phyloP scores from a whole-genome alignment of 2,329 filamentous ascomycete genomes.

The Pleomassaria siparia region DNA sequence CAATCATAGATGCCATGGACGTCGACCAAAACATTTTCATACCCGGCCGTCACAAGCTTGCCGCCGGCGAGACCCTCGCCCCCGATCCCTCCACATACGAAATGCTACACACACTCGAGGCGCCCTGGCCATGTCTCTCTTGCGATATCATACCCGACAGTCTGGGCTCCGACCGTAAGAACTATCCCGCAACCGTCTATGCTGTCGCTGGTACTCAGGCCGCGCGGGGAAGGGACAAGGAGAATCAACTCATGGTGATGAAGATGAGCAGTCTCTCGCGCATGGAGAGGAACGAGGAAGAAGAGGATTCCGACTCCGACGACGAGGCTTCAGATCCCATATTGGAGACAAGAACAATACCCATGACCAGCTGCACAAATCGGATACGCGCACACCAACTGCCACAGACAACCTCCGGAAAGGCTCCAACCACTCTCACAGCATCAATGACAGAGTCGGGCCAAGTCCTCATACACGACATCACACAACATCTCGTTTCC shows the following conservation, averaged over 20 bases:
- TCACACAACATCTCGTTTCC: slow-evolving; percentile 82
- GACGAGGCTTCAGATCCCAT: slow-evolving; percentile 81
- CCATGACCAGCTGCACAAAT: slow-evolving; percentile 85
- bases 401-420: slow-evolving; percentile 68
- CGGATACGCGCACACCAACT: slow-evolving; percentile 86
- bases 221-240: slow-evolving; percentile 69
- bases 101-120: slow-evolving; percentile 93
- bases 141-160: slow-evolving; percentile 88
- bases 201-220: slow-evolving; percentile 94
- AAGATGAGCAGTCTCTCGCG: slow-evolving; percentile 90
- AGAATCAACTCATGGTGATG: slow-evolving; percentile 94
- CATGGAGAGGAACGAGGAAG: slow-evolving; percentile 76
- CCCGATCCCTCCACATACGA: slow-evolving; percentile 95
- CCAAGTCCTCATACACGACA: slow-evolving; percentile 89
- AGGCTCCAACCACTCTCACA: slow-evolving; percentile 77
- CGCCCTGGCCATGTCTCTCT: slow-evolving; percentile 94
- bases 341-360: slow-evolving; percentile 88
- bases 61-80: slow-evolving; percentile 84
- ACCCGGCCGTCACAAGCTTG: slow-evolving; percentile 87
- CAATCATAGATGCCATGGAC: slow-evolving; percentile 72
- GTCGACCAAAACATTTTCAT: slow-evolving; percentile 95
- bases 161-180: slow-evolving; percentile 84
- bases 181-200: slow-evolving; percentile 95
- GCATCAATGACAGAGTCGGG: slow-evolving; percentile 91
- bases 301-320: slow-evolving; percentile 66